Percentiles rank a stretch among this genome's conserved stretches.
Conservation (phyloP, 768 basidiomycete genomes). For the Kwoniella dejecticola region DNA sequence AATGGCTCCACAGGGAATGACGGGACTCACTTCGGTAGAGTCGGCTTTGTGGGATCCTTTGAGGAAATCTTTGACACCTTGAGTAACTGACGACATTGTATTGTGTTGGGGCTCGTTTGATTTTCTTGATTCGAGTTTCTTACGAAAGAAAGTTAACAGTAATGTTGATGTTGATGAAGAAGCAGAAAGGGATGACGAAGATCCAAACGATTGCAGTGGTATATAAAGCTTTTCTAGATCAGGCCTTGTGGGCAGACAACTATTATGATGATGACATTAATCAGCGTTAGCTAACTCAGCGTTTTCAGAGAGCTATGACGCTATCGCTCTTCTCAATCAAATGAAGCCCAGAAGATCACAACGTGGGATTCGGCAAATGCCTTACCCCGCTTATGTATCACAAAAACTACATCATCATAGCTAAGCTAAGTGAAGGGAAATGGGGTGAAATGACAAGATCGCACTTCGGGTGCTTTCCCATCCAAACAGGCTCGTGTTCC, state of each 20-base stretch:
- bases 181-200: not conserved
- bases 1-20: not conserved
- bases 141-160: conserved; percentile 2
- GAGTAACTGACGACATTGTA: conserved; percentile 33
- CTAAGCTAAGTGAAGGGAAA: no score
- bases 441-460: no score
- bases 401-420: no score
- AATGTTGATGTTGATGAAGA: conserved; percentile 3
- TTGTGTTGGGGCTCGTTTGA: conserved; percentile 21
- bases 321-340: not conserved
- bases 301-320: no score
- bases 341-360: not conserved
- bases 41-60: conserved; percentile 47
- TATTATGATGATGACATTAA: not conserved
- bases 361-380: not conserved
- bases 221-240: not conserved
- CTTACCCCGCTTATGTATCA: no score
- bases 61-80: conserved; percentile 48
- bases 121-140: not conserved
- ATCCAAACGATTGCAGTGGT: not conserved
- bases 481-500: no score
- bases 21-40: conserved; percentile 48
- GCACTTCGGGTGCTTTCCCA: no score
- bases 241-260: not conserved
- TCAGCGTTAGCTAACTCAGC: no score